Base-by-base conservation (phyloP, 148 eudicot species). In the Amaranthus hypochondriacus region DNA sequence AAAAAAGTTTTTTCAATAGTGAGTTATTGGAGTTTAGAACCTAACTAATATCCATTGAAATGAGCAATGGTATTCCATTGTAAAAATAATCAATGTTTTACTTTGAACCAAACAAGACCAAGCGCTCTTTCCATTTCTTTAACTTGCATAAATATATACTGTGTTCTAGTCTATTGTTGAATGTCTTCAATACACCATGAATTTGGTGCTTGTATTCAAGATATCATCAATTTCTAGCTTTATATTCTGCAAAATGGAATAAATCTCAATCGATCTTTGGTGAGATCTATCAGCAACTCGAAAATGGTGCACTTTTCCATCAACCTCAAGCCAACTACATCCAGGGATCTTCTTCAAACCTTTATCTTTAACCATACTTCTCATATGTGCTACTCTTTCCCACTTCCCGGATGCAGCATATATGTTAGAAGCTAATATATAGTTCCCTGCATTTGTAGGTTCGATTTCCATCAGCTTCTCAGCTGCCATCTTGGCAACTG, bases 271-370 rank as follows among this genome's bases (percentile, higher is more conserved):
- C 5, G 82, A 75, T 52, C 53, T 79, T 14, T 71, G 82, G 70
- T 82, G 85, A 63, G 82, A 79, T 75, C 77, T 66, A 72, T 82
- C 85, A 39, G 85, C 79, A 52, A 82, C 85, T 46, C 77, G 79
- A 15, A 82, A 82, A 51, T 79, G 82, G 18, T 82, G 85, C 21
- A 68, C 73, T 61, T 75, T 62, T 12, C 85, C 85, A 68, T 76
- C 64, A 72, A 79, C 69, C 63, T 75, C 82, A 43, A 82, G 82
- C 82, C 82, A 82, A 67, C 82, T 82, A 47, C 74, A 68, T 28
- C 80, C 85, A 68, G 85, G 82, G 68, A 73, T 69, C 76, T 82
- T 79, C 82, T 79, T 82, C 79, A 82, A 50, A 57, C 82, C 82
- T 75, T 70, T 79, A 56, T 76, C 79, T 70, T 79, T 75, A 42